Percentiles rank a stretch among this genome's conserved stretches.
Conservation (phyloP, 805 yeast species). For the Pichia rugopelliculosa region DNA sequence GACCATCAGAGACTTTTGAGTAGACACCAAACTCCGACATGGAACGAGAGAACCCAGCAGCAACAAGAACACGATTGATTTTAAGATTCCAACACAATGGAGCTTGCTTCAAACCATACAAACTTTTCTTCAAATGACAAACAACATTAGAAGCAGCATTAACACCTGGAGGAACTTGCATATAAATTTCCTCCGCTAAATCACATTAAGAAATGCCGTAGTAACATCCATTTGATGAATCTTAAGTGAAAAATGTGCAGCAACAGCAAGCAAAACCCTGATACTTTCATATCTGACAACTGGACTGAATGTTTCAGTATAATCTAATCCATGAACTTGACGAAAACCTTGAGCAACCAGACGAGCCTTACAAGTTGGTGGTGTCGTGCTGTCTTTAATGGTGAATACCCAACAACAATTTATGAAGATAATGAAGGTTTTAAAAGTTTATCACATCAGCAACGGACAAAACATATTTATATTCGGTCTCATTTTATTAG, state of each 20-base stretch:
- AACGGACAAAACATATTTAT: too few relatives aligned
- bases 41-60: background rate
- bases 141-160: background rate
- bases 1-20: background rate
- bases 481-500: too few relatives aligned
- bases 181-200: slow-evolving; percentile 9
- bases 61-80: background rate
- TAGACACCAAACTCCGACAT: background rate
- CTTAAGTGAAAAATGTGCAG: slow-evolving; percentile 3
- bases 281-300: slow-evolving; percentile 1
- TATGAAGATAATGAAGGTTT: too few relatives aligned
- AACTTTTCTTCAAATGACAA: background rate
- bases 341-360: slow-evolving; percentile 7
- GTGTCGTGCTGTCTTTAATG: slow-evolving; percentile 3
- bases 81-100: background rate
- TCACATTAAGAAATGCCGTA: slow-evolving; percentile 12
- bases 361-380: slow-evolving; percentile 1
- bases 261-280: slow-evolving; percentile 3
- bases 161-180: background rate
- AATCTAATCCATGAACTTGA: slow-evolving; percentile 1
- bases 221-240: slow-evolving; percentile 15
- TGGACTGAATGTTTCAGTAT: slow-evolving; percentile 1
- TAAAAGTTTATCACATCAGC: too few relatives aligned
- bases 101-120: slow-evolving; percentile 3
- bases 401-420: slow-evolving; percentile 4